A percentile compares a stretch with the other conserved stretches of the same genome.
Conservation (phyloP, 208 protist genomes). For the Novymonas esmeraldas region DNA sequence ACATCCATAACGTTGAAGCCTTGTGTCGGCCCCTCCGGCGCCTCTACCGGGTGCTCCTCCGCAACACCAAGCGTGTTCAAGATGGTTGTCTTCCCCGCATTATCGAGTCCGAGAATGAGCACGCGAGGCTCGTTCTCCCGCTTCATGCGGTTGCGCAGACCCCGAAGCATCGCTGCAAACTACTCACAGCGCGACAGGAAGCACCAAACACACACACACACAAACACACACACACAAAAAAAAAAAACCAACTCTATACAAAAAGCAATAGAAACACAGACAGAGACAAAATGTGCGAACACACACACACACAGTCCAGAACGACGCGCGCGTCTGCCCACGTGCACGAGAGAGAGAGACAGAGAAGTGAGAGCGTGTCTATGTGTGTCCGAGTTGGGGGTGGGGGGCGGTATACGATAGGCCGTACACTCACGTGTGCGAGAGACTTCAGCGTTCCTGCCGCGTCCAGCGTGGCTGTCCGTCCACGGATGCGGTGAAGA, state of each 20-base stretch:
- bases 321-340: no score
- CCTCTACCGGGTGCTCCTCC: constrained; percentile 44
- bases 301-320: background rate
- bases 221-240: background rate
- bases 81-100: constrained; percentile 97
- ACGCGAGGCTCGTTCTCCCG: constrained; percentile 93
- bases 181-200: constrained; percentile 1
- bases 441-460: background rate
- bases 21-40: constrained; percentile 98
- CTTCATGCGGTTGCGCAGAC: constrained; percentile 90
- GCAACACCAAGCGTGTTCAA: constrained; percentile 92
- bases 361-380: background rate
- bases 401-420: background rate
- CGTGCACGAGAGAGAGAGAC: background rate
- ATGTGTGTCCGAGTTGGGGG: background rate
- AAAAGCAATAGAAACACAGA: background rate
- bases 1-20: constrained; percentile 99
- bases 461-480: no score
- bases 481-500: background rate
- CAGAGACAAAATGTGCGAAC: no score
- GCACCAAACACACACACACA: background rate
- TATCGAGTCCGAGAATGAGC: constrained; percentile 95
- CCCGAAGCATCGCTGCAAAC: constrained; percentile 68
- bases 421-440: background rate
- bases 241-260: no score